Evolutionary conservation across 2,329 filamentous ascomycete species (phyloP).

Genomic region (Aspergillus pseudoterreus): DNA sequence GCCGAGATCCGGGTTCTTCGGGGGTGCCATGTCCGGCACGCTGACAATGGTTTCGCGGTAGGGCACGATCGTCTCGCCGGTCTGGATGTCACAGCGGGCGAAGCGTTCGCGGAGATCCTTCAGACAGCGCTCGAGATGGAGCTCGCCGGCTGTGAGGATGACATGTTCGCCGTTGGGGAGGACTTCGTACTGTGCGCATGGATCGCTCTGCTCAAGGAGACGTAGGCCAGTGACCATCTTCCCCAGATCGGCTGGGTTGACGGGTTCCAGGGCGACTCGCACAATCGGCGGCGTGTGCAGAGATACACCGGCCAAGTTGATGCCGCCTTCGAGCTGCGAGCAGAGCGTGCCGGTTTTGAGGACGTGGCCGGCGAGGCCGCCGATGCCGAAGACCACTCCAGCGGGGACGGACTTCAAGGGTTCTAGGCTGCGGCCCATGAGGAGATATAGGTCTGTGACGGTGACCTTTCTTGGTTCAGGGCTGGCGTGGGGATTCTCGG

Average conservation of each 20-base stretch:
- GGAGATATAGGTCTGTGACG: conserved; percentile 83
- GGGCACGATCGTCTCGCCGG: conserved; percentile 89
- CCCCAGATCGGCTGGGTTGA: conserved; percentile 82
- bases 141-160: conserved; percentile 84
- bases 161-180: conserved; percentile 93
- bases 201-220: conserved; percentile 88
- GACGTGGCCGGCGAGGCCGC: conserved; percentile 86
- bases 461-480: conserved; percentile 78
- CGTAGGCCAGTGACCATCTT: conserved; percentile 90
- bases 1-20: conserved; percentile 79
- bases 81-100: conserved; percentile 90
- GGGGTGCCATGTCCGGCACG: conserved; percentile 86
- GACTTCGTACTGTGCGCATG: conserved; percentile 92
- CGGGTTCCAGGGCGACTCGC: conserved; percentile 89
- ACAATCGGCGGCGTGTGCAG: conserved; percentile 87
- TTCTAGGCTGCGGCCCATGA: conserved; percentile 91
- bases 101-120: conserved; percentile 92
- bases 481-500: conserved; percentile 66
- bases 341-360: conserved; percentile 93
- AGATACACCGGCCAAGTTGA: conserved; percentile 84
- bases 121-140: conserved; percentile 89
- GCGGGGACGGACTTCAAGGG: conserved; percentile 79
- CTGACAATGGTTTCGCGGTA: conserved; percentile 89
- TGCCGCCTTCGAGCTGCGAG: conserved; percentile 77
- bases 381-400: conserved; percentile 92